A percentile compares a stretch with the other conserved stretches of the same genome.
Evolutionary conservation across 2,329 filamentous ascomycete species (phyloP).

Genomic region (Scleromitrula shiraiana): DNA sequence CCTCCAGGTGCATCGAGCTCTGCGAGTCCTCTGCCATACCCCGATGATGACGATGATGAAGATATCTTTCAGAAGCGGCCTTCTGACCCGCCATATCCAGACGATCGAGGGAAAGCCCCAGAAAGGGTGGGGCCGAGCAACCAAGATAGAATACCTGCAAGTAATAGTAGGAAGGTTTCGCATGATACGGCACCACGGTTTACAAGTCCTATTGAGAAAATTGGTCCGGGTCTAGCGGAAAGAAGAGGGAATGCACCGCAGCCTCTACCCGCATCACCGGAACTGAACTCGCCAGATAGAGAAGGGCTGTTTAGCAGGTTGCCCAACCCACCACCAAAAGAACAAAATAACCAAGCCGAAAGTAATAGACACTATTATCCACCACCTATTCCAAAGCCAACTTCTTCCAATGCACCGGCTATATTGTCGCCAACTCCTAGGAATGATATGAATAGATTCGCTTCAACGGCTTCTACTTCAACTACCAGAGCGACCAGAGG

Average conservation of each 20-base stretch:
- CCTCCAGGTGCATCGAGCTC: conserved; percentile 65
- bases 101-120: conserved; percentile 21
- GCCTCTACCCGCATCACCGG: conserved; percentile 74
- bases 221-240: conserved; percentile 64
- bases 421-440: conserved; percentile 26
- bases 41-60: conserved; percentile 57
- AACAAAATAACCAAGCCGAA: conserved; percentile 17
- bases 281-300: conserved; percentile 65
- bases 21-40: conserved; percentile 61
- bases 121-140: conserved; percentile 16
- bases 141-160: conserved; percentile 15
- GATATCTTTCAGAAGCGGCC: conserved; percentile 23
- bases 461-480: conserved; percentile 84
- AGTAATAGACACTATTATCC: conserved; percentile 44
- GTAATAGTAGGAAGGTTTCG: conserved; percentile 18
- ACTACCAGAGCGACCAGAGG: conserved; percentile 88
- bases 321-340: conserved; percentile 35
- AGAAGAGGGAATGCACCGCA: conserved; percentile 74
- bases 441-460: conserved; percentile 49
- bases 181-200: conserved; percentile 29
- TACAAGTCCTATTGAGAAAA: conserved; percentile 42
- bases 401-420: conserved; percentile 18
- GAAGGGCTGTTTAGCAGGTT: conserved; percentile 66
- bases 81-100: conserved; percentile 28
- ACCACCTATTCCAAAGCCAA: conserved; percentile 37